Conservation (phyloP, 345 rosid species). For the Theobroma cacao region DNA sequence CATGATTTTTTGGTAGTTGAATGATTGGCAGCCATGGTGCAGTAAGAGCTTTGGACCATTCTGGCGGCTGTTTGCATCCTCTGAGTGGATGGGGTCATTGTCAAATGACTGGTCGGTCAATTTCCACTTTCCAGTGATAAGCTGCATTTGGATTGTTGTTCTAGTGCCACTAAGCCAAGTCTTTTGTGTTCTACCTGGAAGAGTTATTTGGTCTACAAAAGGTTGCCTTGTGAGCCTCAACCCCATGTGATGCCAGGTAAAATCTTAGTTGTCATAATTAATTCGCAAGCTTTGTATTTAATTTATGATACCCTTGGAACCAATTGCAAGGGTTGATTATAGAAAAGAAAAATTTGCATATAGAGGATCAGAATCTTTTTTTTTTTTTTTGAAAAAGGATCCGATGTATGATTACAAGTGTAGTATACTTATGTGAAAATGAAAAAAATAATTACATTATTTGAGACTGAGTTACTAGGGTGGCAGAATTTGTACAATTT, state of each 20-base stretch:
- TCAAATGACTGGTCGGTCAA: background rate
- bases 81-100: background rate
- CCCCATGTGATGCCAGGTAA: background rate
- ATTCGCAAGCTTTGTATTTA: background rate
- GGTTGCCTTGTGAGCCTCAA: background rate
- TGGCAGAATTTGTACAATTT: background rate
- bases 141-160: background rate
- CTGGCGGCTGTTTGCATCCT: background rate
- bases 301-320: background rate
- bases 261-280: background rate
- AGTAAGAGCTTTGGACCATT: background rate
- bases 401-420: background rate
- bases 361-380: background rate
- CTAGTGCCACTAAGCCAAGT: background rate
- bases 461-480: background rate
- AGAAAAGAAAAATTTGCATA: background rate
- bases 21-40: background rate
- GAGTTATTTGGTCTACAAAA: background rate
- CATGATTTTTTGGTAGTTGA: background rate
- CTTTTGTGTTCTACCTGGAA: background rate
- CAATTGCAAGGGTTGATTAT: slow-evolving; percentile 1
- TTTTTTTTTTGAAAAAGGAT: background rate
- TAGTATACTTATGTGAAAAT: background rate
- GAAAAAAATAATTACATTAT: background rate
- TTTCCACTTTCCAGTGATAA: background rate